These are phyloP conservation scores for Priceomyces fermenticarens DNA, from an alignment of 805 yeast genomes.

Conservation along the genomic window DNA sequence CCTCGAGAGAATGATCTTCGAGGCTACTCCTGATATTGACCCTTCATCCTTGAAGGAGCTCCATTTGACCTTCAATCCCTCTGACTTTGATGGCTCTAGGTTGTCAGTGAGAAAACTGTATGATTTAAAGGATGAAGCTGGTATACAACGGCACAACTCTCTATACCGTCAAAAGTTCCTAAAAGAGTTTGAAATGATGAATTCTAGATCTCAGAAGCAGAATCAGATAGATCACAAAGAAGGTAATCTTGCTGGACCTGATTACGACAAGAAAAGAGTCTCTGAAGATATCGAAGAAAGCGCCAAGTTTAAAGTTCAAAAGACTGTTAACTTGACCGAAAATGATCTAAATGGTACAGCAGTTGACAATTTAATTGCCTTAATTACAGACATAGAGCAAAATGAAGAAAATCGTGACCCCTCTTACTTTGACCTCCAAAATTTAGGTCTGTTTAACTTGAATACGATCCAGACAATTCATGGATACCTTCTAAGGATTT, in stretches of 20 bases:
- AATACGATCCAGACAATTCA: conserved; percentile 8
- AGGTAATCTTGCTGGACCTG: conserved; percentile 2
- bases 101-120: conserved; percentile 22
- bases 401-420: not conserved
- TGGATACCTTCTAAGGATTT: conserved; percentile 26
- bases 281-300: conserved; percentile 2
- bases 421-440: not conserved
- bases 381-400: not conserved
- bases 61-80: conserved; percentile 7
- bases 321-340: not conserved
- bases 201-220: conserved; percentile 6
- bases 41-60: conserved; percentile 10
- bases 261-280: conserved; percentile 1
- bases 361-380: not conserved
- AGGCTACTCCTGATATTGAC: conserved; percentile 7
- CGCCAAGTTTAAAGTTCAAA: not conserved
- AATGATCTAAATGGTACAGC: conserved; percentile 1
- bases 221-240: conserved; percentile 4
- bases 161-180: conserved; percentile 15
- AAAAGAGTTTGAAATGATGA: conserved; percentile 12
- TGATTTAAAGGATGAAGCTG: conserved; percentile 10
- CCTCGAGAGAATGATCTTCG: conserved; percentile 11
- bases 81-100: conserved; percentile 12
- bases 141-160: conserved; percentile 6
- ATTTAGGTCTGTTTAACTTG: not conserved